These are phyloP conservation scores for Picea engelmannii DNA, from an alignment of 83 land plant species.

Conservation along the genomic window DNA sequence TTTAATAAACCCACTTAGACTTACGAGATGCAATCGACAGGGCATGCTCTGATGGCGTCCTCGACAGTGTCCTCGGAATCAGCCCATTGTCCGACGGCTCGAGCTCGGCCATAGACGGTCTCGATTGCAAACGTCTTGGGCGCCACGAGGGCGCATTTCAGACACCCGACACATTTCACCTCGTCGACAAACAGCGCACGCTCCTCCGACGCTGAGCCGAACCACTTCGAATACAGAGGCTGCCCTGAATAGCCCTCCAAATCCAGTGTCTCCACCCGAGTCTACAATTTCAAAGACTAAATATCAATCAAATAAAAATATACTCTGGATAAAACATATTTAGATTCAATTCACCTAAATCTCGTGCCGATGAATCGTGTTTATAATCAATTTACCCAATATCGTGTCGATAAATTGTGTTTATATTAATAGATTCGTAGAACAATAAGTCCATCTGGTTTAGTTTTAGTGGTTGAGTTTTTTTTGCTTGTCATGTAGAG, in stretches of 20 bases:
- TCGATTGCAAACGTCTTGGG: conserved; percentile 92
- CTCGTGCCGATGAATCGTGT: no score
- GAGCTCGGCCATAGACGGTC: conserved; percentile 82
- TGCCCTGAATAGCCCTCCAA: conserved; percentile 83
- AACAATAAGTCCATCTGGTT: no score
- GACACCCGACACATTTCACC: conserved; percentile 87
- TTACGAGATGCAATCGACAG: conserved; percentile 98
- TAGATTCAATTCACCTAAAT: no score
- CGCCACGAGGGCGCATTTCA: conserved; percentile 94
- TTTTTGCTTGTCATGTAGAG: no score
- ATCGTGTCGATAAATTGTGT: no score
- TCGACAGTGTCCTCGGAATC: conserved; percentile 72
- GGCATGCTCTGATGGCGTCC: conserved; percentile 87
- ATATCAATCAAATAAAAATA: no score
- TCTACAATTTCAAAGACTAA: conserved; percentile 32
- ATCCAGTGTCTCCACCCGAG: conserved; percentile 55
- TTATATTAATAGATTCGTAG: no score
- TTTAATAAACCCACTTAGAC: conserved; percentile 3
- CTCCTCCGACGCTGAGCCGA: conserved; percentile 67
- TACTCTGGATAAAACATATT: no score
- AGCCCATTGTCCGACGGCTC: conserved; percentile 95
- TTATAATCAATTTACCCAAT: no score
- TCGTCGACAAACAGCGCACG: conserved; percentile 96
- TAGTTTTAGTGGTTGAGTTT: no score
- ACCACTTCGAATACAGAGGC: conserved; percentile 89